Evolutionary conservation across 1,284 basidiomycete species (phyloP).

Genomic region (Gymnopus androsaceus): DNA sequence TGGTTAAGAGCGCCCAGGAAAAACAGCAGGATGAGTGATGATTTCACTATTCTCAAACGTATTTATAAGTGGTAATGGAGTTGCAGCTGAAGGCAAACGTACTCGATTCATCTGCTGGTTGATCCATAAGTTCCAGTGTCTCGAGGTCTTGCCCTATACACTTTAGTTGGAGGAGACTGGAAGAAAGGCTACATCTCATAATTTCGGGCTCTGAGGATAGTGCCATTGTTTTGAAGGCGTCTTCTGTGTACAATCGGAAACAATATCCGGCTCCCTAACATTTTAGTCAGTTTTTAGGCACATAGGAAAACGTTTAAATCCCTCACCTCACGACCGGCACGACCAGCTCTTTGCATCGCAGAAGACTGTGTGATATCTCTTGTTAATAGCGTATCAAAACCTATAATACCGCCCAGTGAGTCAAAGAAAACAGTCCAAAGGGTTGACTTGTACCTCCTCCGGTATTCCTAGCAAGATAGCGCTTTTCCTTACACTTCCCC

Average conservation of each 20-base stretch:
- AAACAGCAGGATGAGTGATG: constrained; percentile 75
- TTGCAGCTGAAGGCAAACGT: constrained; percentile 29
- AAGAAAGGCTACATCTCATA: constrained; percentile 79
- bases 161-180: constrained; percentile 82
- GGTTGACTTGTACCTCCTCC: constrained; percentile 57
- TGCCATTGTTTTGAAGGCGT: constrained; percentile 67
- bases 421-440: constrained; percentile 11
- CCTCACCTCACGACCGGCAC: constrained; percentile 85
- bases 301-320: constrained; percentile 15
- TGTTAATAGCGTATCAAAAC: constrained; percentile 88
- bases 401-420: constrained; percentile 37
- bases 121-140: constrained; percentile 83
- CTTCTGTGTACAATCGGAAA: constrained; percentile 87
- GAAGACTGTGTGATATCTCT: constrained; percentile 88
- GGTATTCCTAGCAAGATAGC: constrained; percentile 68
- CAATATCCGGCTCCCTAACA: constrained; percentile 76
- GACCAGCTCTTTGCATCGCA: constrained; percentile 84
- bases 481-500: constrained; percentile 94
- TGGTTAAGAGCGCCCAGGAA: constrained; percentile 75
- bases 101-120: constrained; percentile 74
- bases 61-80: background rate
- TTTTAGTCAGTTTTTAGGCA: background rate
- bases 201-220: constrained; percentile 85
- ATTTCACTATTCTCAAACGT: constrained; percentile 48
- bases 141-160: constrained; percentile 81